Evolutionary conservation across 768 basidiomycete genomes (phyloP).

Genomic region (Ramaria rubella): DNA sequence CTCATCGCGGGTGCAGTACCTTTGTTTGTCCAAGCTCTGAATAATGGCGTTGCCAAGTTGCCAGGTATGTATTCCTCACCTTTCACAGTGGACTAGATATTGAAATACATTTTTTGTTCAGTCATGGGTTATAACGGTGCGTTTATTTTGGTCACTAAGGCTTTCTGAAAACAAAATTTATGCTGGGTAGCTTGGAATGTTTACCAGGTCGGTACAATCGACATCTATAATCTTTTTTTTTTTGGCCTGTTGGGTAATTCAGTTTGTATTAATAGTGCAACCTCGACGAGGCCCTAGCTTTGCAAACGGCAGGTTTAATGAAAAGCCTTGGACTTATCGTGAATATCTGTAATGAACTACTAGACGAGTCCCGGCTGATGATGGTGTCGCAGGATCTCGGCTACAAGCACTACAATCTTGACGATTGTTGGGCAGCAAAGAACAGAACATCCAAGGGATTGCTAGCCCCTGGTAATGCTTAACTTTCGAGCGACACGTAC

Average conservation of each 20-base stretch:
- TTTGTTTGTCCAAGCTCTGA: constrained; percentile 7
- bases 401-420: constrained; percentile 53
- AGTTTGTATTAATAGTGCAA: constrained; percentile 38
- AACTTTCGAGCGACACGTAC: too few relatives aligned
- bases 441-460: constrained; percentile 43
- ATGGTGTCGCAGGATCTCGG: constrained; percentile 41
- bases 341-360: neutral
- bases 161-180: constrained; percentile 3
- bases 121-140: constrained; percentile 62
- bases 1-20: neutral
- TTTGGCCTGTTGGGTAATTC: neutral
- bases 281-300: constrained; percentile 47
- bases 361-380: neutral
- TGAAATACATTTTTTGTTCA: constrained; percentile 17
- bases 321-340: constrained; percentile 47
- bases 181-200: constrained; percentile 56
- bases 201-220: constrained; percentile 41
- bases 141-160: constrained; percentile 17
- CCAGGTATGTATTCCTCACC: constrained; percentile 24
- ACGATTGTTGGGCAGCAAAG: constrained; percentile 62
- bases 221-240: neutral
- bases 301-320: constrained; percentile 44
- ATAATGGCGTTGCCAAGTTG: constrained; percentile 29
- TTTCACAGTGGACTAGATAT: neutral
- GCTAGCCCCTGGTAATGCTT: constrained; percentile 46